phyloP scores from a whole-genome alignment of 306 rosid genomes.

The Albizia julibrissin region DNA sequence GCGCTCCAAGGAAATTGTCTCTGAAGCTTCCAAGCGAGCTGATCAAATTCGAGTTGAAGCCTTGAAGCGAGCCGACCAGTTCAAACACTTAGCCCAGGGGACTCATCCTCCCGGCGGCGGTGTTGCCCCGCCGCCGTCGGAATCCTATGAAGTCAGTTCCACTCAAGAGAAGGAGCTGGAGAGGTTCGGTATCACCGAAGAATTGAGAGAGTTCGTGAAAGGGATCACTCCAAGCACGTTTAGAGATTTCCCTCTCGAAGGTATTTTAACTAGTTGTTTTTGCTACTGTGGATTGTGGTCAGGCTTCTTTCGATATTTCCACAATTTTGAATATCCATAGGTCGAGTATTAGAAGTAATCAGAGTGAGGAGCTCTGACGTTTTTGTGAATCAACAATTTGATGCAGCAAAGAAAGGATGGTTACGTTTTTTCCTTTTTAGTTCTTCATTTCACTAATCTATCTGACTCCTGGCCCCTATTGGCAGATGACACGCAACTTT shows the following conservation, averaged over 20 bases:
- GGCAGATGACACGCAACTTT: slow-evolving; percentile 67
- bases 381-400: neutral
- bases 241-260: slow-evolving; percentile 65
- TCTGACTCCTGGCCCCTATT: slow-evolving; percentile 21
- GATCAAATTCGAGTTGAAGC: slow-evolving; percentile 43
- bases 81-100: slow-evolving; percentile 45
- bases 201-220: slow-evolving; percentile 65
- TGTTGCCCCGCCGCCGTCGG: neutral
- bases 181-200: slow-evolving; percentile 61
- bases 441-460: slow-evolving; percentile 21
- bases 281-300: neutral
- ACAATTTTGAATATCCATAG: neutral
- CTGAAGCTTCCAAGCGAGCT: slow-evolving; percentile 68
- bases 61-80: slow-evolving; percentile 42
- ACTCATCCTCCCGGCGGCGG: slow-evolving; percentile 8
- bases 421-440: neutral
- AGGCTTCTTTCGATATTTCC: neutral
- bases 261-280: slow-evolving; percentile 27
- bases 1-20: slow-evolving; percentile 55
- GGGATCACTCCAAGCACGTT: slow-evolving; percentile 70
- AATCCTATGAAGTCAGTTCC: neutral
- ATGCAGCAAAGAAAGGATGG: neutral
- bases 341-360: neutral
- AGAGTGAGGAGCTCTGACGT: neutral
- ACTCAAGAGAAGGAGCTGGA: slow-evolving; percentile 36